Base-by-base conservation (phyloP, 768 basidiomycete genomes). In the Cystofilobasidium capitatum region DNA sequence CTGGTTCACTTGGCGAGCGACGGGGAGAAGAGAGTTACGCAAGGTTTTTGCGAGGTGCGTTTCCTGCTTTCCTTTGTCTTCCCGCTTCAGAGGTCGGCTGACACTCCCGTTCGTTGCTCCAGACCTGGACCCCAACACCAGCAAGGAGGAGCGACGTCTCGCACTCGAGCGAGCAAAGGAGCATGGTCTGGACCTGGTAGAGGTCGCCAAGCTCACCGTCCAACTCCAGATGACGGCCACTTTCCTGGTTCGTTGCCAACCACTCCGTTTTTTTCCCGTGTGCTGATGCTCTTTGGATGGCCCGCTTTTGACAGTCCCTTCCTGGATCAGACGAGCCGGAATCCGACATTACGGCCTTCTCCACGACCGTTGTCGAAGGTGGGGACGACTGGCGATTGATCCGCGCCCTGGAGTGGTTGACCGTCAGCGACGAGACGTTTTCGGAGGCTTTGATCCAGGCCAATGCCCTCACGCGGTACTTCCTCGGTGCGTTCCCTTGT, bases 361-460 rank as follows among this genome's bases (percentile, higher is more conserved):
- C 57, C 10, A 58, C 76, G 47, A 70, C 69, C 1, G 59, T 65
- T n/a, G 62, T 72, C 54, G 70, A 73, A 3, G 66, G 70, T 16
- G 74, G 74, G 22, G 62, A 39, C 16, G 68, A 69, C 20, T 65
- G 63, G 62, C 36, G 88, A 58, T 80, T 98, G 10, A 81, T 94
- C 36, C 84, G 92, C 24, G 88, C 89, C 0, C 86, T 97, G 58
- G 93, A 98, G 73, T 99, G 94, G 94, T 88, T 93, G 61, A 87
- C 84, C 0, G 88, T 88, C 75, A 80, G 82, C 71, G 83, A 84
- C 37, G 78, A 81, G 7, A 98, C 93, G 0, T 85, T 86, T 70
- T 78, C 81, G 14, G 85, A 85, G 8, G 93, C 92, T 0, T 78
- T 97, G 12, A 84, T 88, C 73, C 89, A 92, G 73, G 86, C 89